Evolutionary conservation across 352 stramenopile genomes (phyloP).

Genomic region (Thraustochytrium striatum): DNA sequence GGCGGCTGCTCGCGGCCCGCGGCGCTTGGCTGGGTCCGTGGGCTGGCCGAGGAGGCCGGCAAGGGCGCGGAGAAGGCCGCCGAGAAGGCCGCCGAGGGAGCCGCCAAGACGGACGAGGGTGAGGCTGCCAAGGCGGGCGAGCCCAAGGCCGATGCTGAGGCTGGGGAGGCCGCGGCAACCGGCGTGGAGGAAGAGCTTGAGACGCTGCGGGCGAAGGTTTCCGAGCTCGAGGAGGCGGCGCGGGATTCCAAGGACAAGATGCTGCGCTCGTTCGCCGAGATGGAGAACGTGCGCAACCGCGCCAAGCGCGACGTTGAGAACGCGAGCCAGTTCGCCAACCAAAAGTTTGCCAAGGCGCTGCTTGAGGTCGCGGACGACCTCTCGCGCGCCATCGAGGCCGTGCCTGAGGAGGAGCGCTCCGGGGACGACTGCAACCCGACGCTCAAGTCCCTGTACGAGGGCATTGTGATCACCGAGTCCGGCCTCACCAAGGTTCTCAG

Average conservation of each 20-base stretch:
- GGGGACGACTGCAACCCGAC: constrained; percentile 55
- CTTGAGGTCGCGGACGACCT: constrained; percentile 97
- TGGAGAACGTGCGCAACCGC: constrained; percentile 94
- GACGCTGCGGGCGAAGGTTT: constrained; percentile 7
- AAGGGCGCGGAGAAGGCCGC: background rate
- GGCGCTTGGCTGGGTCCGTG: no score
- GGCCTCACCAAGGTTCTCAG: constrained; percentile 92
- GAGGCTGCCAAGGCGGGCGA: background rate
- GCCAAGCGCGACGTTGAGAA: constrained; percentile 85
- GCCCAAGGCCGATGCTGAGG: background rate
- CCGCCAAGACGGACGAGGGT: background rate
- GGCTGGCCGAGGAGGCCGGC: no score
- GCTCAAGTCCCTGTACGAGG: constrained; percentile 63
- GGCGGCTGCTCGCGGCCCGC: no score
- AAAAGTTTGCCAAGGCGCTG: constrained; percentile 90
- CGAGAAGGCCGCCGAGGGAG: background rate
- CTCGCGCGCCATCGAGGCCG: constrained; percentile 81
- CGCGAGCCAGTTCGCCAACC: constrained; percentile 86
- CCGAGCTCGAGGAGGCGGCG: constrained; percentile 51
- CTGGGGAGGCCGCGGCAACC: background rate
- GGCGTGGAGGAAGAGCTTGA: background rate
- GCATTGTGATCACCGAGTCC: constrained; percentile 90
- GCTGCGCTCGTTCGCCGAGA: constrained; percentile 87
- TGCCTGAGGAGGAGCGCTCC: constrained; percentile 64
- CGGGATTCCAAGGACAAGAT: constrained; percentile 73